Evolutionary conservation across 345 rosid genomes (phyloP).

Genomic region (Eutrema heterophyllum): DNA sequence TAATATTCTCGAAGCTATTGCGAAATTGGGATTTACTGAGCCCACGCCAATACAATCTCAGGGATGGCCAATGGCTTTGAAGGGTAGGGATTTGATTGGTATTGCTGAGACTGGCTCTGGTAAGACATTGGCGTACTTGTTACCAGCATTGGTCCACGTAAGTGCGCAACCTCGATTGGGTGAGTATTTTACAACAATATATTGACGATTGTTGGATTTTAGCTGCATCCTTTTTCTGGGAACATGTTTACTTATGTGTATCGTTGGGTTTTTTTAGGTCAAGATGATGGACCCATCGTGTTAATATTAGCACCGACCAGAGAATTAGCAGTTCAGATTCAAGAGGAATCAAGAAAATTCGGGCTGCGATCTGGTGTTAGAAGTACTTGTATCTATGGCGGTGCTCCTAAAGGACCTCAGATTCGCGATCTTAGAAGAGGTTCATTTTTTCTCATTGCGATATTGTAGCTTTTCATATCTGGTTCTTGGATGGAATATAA

Average conservation of each 20-base stretch:
- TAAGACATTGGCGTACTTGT: conserved; percentile 88
- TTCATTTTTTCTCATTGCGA: conserved; percentile 5
- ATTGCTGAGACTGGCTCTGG: conserved; percentile 99
- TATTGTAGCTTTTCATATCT: background rate
- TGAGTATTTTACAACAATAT: conserved; percentile 29
- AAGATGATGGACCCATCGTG: conserved; percentile 85
- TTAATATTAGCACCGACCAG: conserved; percentile 91
- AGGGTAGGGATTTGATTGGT: conserved; percentile 89
- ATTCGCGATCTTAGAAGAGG: conserved; percentile 93
- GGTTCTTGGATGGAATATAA: background rate
- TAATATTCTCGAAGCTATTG: conserved; percentile 77
- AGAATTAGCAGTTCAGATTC: conserved; percentile 96
- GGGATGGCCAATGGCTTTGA: conserved; percentile 98
- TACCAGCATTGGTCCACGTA: conserved; percentile 92
- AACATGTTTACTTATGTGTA: background rate
- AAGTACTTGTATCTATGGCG: conserved; percentile 92
- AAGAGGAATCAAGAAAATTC: conserved; percentile 80
- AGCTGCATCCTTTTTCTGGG: background rate
- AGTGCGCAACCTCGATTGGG: conserved; percentile 89
- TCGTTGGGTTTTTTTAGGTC: conserved; percentile 32
- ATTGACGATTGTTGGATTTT: background rate
- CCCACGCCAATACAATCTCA: conserved; percentile 95
- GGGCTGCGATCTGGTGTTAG: conserved; percentile 56
- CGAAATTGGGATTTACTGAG: conserved; percentile 82
- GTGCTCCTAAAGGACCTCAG: conserved; percentile 98